These are phyloP conservation scores for Lepidopterella palustris DNA, from an alignment of 495 filamentous ascomycete genomes.

Conservation along the genomic window DNA sequence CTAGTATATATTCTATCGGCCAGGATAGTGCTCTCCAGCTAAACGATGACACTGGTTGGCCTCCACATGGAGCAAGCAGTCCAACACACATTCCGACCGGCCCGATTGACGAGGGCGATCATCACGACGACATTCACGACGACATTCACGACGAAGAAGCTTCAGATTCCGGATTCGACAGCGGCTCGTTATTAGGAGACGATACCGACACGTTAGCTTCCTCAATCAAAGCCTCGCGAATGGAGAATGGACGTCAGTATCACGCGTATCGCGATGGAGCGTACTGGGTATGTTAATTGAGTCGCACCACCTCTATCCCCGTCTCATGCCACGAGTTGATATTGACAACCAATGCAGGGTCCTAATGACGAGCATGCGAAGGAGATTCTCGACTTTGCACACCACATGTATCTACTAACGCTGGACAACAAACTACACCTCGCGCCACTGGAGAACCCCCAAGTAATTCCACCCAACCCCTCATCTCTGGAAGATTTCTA, in stretches of 20 bases:
- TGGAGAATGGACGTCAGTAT: slow-evolving; percentile 25
- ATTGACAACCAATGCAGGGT: slow-evolving; percentile 12
- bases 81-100: too few species aligned
- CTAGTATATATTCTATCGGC: too few species aligned
- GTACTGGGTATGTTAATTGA: slow-evolving; percentile 2
- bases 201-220: slow-evolving; percentile 24
- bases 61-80: background rate
- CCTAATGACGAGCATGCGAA: slow-evolving; percentile 37
- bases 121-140: background rate
- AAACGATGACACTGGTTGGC: too few species aligned
- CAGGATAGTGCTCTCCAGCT: too few species aligned
- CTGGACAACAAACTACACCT: slow-evolving; percentile 31
- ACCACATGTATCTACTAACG: slow-evolving; percentile 32
- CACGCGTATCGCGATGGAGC: slow-evolving; percentile 26
- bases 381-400: slow-evolving; percentile 34
- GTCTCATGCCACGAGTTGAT: background rate
- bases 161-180: slow-evolving; percentile 25
- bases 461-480: background rate
- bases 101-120: too few species aligned
- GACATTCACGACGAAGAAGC: slow-evolving; percentile 4
- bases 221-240: slow-evolving; percentile 20
- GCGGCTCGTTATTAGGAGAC: slow-evolving; percentile 14
- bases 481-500: background rate
- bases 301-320: background rate
- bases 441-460: slow-evolving; percentile 25